phyloP scores from a whole-genome alignment of 164 flowering plant genomes.

The Euptelea pleiosperma region DNA sequence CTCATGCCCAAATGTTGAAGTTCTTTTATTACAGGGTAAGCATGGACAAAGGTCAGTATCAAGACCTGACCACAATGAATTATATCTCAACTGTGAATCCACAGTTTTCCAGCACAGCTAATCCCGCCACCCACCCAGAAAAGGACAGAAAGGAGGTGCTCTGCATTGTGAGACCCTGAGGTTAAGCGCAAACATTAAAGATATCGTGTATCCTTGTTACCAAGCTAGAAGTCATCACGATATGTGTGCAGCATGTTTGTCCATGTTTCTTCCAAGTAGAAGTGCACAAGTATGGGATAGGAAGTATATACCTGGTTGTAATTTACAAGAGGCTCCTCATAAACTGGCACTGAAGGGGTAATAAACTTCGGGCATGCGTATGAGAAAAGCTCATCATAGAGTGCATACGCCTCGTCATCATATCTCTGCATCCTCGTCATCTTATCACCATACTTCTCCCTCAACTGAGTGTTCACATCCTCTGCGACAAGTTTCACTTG shows the following conservation, averaged over 20 bases:
- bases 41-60: no score
- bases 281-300: not conserved
- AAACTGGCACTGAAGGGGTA: conserved; percentile 85
- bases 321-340: conserved; percentile 91
- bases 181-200: no score
- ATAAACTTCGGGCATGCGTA: conserved; percentile 99
- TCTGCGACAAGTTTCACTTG: conserved; percentile 91
- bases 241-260: no score
- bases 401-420: conserved; percentile 90
- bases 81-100: no score
- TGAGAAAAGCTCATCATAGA: conserved; percentile 97
- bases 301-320: conserved; percentile 99
- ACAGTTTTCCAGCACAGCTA: no score
- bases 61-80: no score
- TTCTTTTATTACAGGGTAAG: no score
- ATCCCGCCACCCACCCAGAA: no score
- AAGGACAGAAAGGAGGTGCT: no score
- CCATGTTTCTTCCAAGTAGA: not conserved
- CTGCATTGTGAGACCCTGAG: no score
- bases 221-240: no score
- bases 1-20: not conserved
- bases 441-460: conserved; percentile 98
- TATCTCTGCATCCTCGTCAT: conserved; percentile 91
- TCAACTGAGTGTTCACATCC: conserved; percentile 78
- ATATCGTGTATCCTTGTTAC: no score